These are phyloP conservation scores for Moesziomyces sp. DNA, from an alignment of 1,284 basidiomycete genomes.

Conservation along the genomic window DNA sequence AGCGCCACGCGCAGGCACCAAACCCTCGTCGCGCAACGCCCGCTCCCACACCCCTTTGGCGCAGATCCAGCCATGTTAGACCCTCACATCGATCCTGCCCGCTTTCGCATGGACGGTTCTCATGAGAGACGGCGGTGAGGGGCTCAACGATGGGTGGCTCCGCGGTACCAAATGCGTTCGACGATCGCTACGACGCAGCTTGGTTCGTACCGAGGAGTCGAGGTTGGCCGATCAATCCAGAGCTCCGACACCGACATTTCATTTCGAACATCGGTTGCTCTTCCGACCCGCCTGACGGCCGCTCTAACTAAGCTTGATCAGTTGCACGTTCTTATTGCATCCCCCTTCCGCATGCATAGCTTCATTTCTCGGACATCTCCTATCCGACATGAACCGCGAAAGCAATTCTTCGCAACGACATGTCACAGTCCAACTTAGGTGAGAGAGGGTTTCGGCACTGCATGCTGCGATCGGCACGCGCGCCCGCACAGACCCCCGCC, in stretches of 20 bases:
- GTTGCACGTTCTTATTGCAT: too few species aligned
- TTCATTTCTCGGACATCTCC: background rate
- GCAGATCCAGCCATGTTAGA: too few species aligned
- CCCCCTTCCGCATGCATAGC: background rate
- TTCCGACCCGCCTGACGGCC: background rate
- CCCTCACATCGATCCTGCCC: too few species aligned
- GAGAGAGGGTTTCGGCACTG: background rate
- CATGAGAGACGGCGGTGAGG: background rate
- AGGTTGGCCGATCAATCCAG: background rate
- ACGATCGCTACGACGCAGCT: background rate
- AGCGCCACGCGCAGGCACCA: slow-evolving; percentile 1
- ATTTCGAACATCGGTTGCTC: background rate
- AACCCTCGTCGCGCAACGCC: background rate
- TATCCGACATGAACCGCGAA: too few species aligned
- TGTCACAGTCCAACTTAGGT: too few species aligned
- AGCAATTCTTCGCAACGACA: too few species aligned
- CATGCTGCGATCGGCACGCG: background rate
- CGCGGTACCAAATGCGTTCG: too few species aligned
- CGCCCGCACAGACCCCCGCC: background rate
- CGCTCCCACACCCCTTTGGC: too few species aligned
- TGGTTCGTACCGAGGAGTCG: background rate
- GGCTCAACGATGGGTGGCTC: background rate
- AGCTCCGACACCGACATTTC: background rate
- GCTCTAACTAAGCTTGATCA: too few species aligned
- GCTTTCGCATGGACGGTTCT: background rate